A percentile compares a stretch with the other conserved stretches of the same genome.
phyloP scores from a whole-genome alignment of 2,329 filamentous ascomycete genomes.

The Talaromyces sp. region DNA sequence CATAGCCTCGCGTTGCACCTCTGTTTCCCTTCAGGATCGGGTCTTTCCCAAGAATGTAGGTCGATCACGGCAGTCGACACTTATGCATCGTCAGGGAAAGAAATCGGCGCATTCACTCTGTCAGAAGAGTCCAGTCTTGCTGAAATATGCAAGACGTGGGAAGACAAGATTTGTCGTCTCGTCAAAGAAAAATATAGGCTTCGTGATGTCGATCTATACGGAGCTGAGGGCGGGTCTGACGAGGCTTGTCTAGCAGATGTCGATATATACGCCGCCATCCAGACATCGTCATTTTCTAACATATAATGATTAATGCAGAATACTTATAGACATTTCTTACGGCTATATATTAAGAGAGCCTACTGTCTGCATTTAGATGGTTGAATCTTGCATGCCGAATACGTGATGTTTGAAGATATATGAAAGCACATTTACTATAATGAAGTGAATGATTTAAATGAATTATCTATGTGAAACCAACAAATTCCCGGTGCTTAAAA shows the following conservation, averaged over 20 bases:
- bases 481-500: too few species aligned
- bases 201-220: slow-evolving; percentile 6
- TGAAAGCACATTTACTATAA: not conserved
- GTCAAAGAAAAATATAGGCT: slow-evolving; percentile 16
- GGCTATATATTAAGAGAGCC: not conserved
- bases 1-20: slow-evolving; percentile 18
- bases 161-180: slow-evolving; percentile 13
- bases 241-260: slow-evolving; percentile 6
- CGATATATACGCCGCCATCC: slow-evolving; percentile 14
- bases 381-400: not conserved
- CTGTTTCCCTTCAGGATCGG: not conserved
- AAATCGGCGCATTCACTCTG: not conserved
- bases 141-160: slow-evolving; percentile 16
- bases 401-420: not conserved
- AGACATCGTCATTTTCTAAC: not conserved
- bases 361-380: not conserved
- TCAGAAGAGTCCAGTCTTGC: not conserved
- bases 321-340: not conserved
- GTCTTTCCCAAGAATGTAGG: not conserved
- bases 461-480: not conserved
- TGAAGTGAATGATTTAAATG: not conserved
- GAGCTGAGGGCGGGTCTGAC: slow-evolving; percentile 11
- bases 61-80: not conserved
- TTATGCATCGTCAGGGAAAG: not conserved
- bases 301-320: not conserved